Conservation (phyloP, 2,329 filamentous ascomycete genomes). For the Fusarium drepaniforme region DNA sequence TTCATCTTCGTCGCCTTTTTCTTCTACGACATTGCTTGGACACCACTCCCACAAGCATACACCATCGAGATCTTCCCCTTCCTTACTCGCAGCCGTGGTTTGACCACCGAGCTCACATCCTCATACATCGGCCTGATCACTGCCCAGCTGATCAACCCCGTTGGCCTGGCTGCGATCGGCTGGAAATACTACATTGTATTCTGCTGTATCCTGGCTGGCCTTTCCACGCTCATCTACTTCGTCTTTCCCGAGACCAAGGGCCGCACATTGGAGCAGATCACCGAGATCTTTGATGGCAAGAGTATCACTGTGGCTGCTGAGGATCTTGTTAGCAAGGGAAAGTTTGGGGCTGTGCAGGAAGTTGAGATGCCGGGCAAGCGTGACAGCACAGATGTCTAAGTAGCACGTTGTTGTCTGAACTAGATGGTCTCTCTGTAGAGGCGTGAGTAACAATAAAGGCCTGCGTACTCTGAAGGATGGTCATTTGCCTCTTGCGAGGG, state of each 20-base stretch:
- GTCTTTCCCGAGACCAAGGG: conserved; percentile 47
- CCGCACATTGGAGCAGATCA: conserved; percentile 41
- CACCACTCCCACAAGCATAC: conserved; percentile 45
- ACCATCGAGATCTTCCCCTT: conserved; percentile 39
- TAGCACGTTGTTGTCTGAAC: background rate
- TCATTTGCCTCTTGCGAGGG: background rate
- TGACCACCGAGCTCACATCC: background rate
- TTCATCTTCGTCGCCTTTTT: conserved; percentile 53
- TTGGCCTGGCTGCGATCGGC: conserved; percentile 48
- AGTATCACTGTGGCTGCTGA: background rate
- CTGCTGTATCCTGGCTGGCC: conserved; percentile 44
- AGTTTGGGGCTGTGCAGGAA: background rate
- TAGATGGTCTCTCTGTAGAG: background rate
- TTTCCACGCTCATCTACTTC: conserved; percentile 50
- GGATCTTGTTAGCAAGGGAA: background rate
- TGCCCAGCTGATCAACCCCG: conserved; percentile 53
- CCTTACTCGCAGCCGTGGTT: background rate
- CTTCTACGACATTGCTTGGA: conserved; percentile 50
- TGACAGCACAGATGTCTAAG: background rate
- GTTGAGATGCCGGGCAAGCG: background rate
- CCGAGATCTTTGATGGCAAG: conserved; percentile 37
- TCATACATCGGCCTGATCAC: conserved; percentile 36
- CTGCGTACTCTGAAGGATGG: background rate
- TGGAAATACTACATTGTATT: conserved; percentile 56
- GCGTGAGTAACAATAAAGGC: background rate